Percentiles rank a stretch among this genome's conserved stretches.
Evolutionary conservation across 305 asterid genomes (phyloP).

Genomic region (Fraxinus latifolia): DNA sequence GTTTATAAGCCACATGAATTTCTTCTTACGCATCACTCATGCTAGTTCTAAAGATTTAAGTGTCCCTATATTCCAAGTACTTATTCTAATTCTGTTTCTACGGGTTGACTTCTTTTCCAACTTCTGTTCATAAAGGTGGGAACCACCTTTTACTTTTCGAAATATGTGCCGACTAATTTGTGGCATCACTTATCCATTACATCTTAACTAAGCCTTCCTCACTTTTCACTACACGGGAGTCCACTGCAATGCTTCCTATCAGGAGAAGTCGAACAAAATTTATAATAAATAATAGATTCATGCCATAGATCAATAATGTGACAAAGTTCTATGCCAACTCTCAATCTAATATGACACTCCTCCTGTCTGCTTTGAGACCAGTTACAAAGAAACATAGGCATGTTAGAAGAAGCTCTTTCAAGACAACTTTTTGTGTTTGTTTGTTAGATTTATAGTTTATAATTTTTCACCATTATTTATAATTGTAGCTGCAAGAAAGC

Average conservation of each 20-base stretch:
- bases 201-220: not conserved
- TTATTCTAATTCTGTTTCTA: not conserved
- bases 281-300: not conserved
- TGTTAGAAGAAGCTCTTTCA: not conserved
- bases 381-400: not conserved
- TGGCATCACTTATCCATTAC: not conserved
- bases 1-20: not conserved
- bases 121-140: not conserved
- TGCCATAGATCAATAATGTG: not conserved
- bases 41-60: not conserved
- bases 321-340: not conserved
- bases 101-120: not conserved
- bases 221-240: not conserved
- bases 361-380: not conserved
- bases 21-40: not conserved
- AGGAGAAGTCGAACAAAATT: not conserved
- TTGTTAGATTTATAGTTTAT: not conserved
- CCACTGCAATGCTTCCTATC: not conserved
- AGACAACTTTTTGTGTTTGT: not conserved
- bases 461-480: constrained; percentile 15
- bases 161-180: not conserved
- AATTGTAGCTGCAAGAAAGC: constrained; percentile 48
- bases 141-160: not conserved
- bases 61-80: not conserved
- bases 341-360: not conserved